Percentiles rank a stretch among this genome's conserved stretches.
Evolutionary conservation across 75 land plant species (phyloP).

Genomic region (Adiantum capillusveneris): DNA sequence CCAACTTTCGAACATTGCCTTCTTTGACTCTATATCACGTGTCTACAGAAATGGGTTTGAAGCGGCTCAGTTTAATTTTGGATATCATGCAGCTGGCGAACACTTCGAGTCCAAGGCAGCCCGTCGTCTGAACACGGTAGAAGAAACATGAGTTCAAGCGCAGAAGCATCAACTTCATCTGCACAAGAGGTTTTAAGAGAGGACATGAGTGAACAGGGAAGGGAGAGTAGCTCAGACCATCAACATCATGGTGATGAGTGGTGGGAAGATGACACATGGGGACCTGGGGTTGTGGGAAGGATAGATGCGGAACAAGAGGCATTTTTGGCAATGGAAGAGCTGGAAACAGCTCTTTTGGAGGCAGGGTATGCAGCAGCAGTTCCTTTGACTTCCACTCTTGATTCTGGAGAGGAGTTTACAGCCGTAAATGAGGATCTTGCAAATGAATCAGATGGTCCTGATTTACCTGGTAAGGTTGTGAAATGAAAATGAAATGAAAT

Average conservation of each 20-base stretch:
- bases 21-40: too few relatives aligned
- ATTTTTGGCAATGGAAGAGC: slow-evolving; percentile 43
- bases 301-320: slow-evolving; percentile 29
- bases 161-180: slow-evolving; percentile 15
- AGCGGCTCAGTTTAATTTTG: not conserved
- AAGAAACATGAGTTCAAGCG: slow-evolving; percentile 12
- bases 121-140: slow-evolving; percentile 5
- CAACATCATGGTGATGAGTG: slow-evolving; percentile 12
- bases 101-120: slow-evolving; percentile 58
- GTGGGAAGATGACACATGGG: slow-evolving; percentile 28
- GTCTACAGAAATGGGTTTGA: not conserved
- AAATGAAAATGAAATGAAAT: too few relatives aligned
- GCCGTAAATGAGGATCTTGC: not conserved
- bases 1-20: not conserved
- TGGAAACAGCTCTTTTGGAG: slow-evolving; percentile 51
- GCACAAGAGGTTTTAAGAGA: not conserved
- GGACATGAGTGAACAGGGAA: slow-evolving; percentile 1
- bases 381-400: slow-evolving; percentile 18
- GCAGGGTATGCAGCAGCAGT: slow-evolving; percentile 41
- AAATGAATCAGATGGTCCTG: not conserved
- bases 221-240: slow-evolving; percentile 10
- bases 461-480: slow-evolving; percentile 5
- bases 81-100: slow-evolving; percentile 58
- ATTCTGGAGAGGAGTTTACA: slow-evolving; percentile 1
- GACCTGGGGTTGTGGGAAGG: slow-evolving; percentile 11